Evolutionary conservation across 2,329 filamentous ascomycete genomes (phyloP), one percentile per base, ranked within the genome.

Genomic region (Aspergillus puulaauensis): DNA sequence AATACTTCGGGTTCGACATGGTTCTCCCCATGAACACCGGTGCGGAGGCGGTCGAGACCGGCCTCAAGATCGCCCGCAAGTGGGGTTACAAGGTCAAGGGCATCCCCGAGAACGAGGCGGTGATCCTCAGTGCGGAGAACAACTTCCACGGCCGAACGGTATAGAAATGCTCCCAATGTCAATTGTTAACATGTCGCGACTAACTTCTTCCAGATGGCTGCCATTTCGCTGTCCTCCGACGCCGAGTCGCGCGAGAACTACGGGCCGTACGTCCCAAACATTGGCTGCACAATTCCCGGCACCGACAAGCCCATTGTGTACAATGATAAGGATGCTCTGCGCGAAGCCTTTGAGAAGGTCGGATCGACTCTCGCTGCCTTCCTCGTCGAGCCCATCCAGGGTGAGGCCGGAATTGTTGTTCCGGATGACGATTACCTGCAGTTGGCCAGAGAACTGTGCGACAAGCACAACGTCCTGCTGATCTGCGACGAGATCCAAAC

Each of bases 401-500:
- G 95, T 59, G 95, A 98, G 80, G 95, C 95, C 1, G 95, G 95
- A 62, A 96, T 99, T 48, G 90, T 98, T 12, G 95, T 98, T 9
- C 95, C 95, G 6, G 90, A 93, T 65, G 90, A 93, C 52, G 88
- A 88, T 76, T 99, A 99, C 78, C 85, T 99, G 35, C 77, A 81
- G 65, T 86, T 88, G 70, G 90, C 93, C 46, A 85, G 91, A 56
- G 89, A 84, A 23, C 87, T 98, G 23, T 99, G 95, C 82, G 91
- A 91, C 77, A 90, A 96, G 82, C 86, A 98, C 83, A 96, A 97
- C 64, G 92, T 96, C 40, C 86, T 99, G 48, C 80, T 99, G 72
- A 98, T 99, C 75, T 96, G 91, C 75, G 95, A 99, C 74, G 95
- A 99, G 83, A 97, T 99, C 69, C 95, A 99, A 79, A 99, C 95